A percentile compares a stretch with the other conserved stretches of the same genome.
These are phyloP conservation scores for Talaromyces adpressus DNA, from an alignment of 495 filamentous ascomycete species.

Conservation along the genomic window DNA sequence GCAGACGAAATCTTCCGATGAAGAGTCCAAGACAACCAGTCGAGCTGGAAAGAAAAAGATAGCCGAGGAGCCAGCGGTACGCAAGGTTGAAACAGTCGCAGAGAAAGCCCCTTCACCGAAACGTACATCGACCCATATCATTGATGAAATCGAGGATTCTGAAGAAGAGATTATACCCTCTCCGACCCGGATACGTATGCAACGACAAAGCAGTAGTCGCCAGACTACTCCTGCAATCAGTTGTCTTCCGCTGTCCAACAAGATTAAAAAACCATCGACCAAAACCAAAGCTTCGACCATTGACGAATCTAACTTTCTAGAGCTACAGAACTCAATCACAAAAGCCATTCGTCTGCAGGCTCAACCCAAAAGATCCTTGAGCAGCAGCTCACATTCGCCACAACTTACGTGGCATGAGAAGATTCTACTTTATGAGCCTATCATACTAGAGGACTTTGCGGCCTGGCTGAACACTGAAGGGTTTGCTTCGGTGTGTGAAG, in stretches of 20 bases:
- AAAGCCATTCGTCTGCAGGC: constrained; percentile 52
- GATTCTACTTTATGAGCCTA: constrained; percentile 90
- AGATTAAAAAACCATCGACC: neutral
- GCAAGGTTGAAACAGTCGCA: neutral
- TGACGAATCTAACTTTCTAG: constrained; percentile 15
- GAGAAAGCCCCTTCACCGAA: constrained; percentile 3
- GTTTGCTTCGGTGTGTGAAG: constrained; percentile 51
- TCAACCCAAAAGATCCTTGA: constrained; percentile 21
- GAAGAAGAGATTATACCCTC: constrained; percentile 39
- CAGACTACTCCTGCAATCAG: neutral
- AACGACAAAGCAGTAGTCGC: neutral
- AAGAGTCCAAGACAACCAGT: neutral
- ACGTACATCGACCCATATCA: constrained; percentile 18
- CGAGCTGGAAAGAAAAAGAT: neutral
- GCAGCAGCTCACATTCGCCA: neutral
- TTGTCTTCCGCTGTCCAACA: constrained; percentile 9
- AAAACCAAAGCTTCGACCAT: neutral
- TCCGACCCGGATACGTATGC: constrained; percentile 24
- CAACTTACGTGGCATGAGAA: constrained; percentile 74
- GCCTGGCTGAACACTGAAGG: constrained; percentile 74
- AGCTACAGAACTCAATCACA: constrained; percentile 57
- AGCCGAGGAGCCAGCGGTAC: neutral
- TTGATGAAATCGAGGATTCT: constrained; percentile 63
- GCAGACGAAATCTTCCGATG: neutral
- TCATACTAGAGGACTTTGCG: constrained; percentile 80